Percentiles rank a stretch among this genome's conserved stretches.
Evolutionary conservation across 495 filamentous ascomycete species (phyloP).

Genomic region (Glarea lozoyensis): DNA sequence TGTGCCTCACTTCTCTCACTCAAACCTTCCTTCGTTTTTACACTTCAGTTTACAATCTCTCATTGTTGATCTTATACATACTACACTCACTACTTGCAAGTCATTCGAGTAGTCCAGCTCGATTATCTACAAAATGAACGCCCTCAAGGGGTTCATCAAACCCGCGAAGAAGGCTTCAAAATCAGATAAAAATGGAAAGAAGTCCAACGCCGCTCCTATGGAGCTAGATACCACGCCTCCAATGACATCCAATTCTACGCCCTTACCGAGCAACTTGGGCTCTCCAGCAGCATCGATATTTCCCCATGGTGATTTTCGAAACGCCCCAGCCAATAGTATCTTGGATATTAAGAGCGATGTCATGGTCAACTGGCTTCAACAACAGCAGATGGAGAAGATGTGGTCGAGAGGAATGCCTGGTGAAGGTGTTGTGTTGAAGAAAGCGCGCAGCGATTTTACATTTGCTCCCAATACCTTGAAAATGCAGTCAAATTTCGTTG

Average conservation of each 20-base stretch:
- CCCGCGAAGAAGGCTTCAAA: neutral
- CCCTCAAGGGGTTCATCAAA: too few species aligned
- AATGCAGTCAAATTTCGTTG: conserved; percentile 37
- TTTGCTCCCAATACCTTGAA: conserved; percentile 46
- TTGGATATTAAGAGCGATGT: conserved; percentile 47
- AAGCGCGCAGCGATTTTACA: conserved; percentile 39
- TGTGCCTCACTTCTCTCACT: too few species aligned
- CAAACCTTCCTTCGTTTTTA: too few species aligned
- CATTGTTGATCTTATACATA: too few species aligned
- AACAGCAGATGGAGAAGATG: conserved; percentile 47
- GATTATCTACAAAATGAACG: too few species aligned
- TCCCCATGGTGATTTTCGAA: conserved; percentile 38
- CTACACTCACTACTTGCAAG: too few species aligned
- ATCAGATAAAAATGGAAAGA: neutral
- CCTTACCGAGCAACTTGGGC: neutral
- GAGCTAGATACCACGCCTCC: neutral
- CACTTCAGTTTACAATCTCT: too few species aligned
- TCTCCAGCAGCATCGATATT: conserved; percentile 27
- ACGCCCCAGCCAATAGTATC: conserved; percentile 28
- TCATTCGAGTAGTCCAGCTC: too few species aligned
- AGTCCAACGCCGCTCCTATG: neutral
- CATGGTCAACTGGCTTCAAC: conserved; percentile 53
- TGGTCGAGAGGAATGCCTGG: conserved; percentile 46
- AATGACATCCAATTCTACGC: neutral
- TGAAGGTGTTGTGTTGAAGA: conserved; percentile 55